These are phyloP conservation scores for Rhododendron molle DNA, from an alignment of 148 eudicot species.

Conservation along the genomic window DNA sequence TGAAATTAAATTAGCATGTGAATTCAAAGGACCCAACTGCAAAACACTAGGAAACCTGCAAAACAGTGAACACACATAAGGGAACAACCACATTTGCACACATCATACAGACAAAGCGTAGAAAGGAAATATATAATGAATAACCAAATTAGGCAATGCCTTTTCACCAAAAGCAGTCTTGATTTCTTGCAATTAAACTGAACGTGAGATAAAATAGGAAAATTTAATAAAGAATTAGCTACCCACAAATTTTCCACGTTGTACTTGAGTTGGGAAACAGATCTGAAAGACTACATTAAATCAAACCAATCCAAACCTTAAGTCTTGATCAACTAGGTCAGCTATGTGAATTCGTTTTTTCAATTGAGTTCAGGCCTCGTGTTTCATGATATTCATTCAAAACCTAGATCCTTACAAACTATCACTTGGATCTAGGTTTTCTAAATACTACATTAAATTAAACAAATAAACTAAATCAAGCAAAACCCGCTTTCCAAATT, in stretches of 20 bases:
- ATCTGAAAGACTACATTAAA: neutral
- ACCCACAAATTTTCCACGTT: neutral
- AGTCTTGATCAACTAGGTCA: too few species aligned
- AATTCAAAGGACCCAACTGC: neutral
- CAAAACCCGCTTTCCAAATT: neutral
- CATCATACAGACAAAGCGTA: neutral
- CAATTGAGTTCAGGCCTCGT: too few species aligned
- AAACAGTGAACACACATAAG: neutral
- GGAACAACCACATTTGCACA: neutral
- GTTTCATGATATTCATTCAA: too few species aligned
- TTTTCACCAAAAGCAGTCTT: neutral
- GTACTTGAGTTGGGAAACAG: neutral
- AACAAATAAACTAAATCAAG: neutral
- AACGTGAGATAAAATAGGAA: neutral
- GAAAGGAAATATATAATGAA: neutral
- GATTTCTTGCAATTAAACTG: neutral
- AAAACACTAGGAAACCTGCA: neutral
- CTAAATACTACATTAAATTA: neutral
- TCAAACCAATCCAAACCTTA: too few species aligned
- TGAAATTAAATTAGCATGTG: neutral
- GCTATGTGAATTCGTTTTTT: too few species aligned
- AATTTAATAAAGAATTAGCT: neutral
- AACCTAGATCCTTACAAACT: too few species aligned
- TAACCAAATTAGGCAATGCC: neutral
- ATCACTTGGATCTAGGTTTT: too few species aligned